Conservation (phyloP, 2,329 filamentous ascomycete genomes). For the Thermoascus crustaceus region DNA sequence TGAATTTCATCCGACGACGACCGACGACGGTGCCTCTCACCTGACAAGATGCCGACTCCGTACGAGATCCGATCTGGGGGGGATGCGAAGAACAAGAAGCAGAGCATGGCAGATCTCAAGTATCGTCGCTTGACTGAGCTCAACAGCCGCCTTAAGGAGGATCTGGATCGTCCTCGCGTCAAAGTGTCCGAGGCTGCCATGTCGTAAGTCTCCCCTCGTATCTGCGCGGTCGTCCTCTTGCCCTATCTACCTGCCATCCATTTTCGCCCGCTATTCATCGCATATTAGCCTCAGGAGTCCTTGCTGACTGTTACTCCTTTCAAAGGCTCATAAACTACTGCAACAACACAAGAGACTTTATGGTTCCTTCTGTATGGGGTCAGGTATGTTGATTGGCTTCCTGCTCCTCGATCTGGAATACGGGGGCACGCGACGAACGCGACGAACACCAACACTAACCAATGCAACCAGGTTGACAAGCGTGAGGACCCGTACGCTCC, state of each 20-base stretch:
- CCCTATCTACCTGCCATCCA: not conserved
- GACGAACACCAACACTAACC: not conserved
- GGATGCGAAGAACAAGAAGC: slow-evolving; percentile 81
- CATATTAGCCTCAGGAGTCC: no score
- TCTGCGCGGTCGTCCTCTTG: slow-evolving; percentile 5
- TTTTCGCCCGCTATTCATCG: no score
- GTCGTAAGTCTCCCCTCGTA: slow-evolving; percentile 50
- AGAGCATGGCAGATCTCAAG: slow-evolving; percentile 98
- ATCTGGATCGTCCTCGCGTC: slow-evolving; percentile 89
- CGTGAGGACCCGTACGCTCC: slow-evolving; percentile 97
- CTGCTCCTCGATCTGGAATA: not conserved
- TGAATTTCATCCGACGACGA: no score
- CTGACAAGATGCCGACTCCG: slow-evolving; percentile 52
- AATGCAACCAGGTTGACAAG: slow-evolving; percentile 63
- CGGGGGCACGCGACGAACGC: no score
- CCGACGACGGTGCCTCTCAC: no score
- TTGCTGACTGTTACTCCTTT: slow-evolving; percentile 4
- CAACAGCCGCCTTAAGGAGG: slow-evolving; percentile 91
- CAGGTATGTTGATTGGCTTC: slow-evolving; percentile 41
- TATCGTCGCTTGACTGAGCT: slow-evolving; percentile 91
- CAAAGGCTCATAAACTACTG: slow-evolving; percentile 92
- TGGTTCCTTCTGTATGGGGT: slow-evolving; percentile 97
- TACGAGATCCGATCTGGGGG: slow-evolving; percentile 60
- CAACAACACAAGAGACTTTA: slow-evolving; percentile 96
- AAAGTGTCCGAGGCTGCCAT: slow-evolving; percentile 89